Conservation (phyloP, 2,329 filamentous ascomycete genomes). For the Ophiocordyceps camponoti-saundersi region DNA sequence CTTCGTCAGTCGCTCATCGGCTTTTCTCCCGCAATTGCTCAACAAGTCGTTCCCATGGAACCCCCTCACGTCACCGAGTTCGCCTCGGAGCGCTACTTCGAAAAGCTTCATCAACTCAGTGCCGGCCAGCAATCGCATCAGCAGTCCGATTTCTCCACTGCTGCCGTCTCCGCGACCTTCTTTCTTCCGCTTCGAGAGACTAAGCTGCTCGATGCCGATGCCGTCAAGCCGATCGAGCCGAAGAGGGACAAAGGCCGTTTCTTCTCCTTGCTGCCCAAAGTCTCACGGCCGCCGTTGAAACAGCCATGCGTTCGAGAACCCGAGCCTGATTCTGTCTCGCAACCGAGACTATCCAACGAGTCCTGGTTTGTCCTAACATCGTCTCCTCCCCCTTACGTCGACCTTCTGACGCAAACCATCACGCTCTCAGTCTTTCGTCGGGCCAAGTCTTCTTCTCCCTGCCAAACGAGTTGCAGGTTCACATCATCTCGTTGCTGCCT, state of each 20-base stretch:
- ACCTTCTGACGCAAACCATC: constrained; percentile 5
- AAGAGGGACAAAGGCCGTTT: constrained; percentile 26
- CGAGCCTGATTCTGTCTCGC: constrained; percentile 3
- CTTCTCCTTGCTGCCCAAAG: constrained; percentile 22
- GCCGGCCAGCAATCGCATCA: constrained; percentile 20
- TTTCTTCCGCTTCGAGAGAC: constrained; percentile 31
- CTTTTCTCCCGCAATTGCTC: constrained; percentile 14
- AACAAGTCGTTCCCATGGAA: constrained; percentile 31
- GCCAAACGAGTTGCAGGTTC: constrained; percentile 45
- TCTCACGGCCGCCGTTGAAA: constrained; percentile 18
- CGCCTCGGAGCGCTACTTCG: constrained; percentile 46
- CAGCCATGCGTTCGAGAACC: constrained; percentile 7
- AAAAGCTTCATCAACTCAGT: constrained; percentile 39
- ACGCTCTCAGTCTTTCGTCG: constrained; percentile 22
- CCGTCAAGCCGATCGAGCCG: constrained; percentile 12
- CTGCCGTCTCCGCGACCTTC: constrained; percentile 14
- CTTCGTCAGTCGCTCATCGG: constrained; percentile 1
- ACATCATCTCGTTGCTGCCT: constrained; percentile 42
- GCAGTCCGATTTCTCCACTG: constrained; percentile 11
- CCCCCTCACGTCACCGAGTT: constrained; percentile 48
- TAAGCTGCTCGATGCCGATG: constrained; percentile 14
- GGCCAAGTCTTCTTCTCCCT: constrained; percentile 40
- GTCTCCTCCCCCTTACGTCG: neutral
- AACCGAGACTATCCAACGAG: constrained; percentile 9
- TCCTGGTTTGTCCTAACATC: constrained; percentile 9